Conservation (phyloP, 495 filamentous ascomycete genomes). For the Trichoderma erinaceum region DNA sequence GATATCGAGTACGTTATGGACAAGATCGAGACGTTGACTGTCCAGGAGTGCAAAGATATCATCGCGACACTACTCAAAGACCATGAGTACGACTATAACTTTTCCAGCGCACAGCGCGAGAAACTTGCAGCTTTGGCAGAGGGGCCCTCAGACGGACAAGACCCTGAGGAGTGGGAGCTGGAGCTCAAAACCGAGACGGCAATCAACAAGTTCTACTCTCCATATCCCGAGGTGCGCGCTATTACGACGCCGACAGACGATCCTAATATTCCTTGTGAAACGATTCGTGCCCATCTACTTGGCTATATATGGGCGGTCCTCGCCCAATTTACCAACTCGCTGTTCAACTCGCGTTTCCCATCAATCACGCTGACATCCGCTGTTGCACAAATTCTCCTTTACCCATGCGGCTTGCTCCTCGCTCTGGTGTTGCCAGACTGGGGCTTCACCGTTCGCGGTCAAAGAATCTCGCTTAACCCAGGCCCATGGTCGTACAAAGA, state of each 20-base stretch:
- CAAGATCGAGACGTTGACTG: constrained; percentile 34
- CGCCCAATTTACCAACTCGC: constrained; percentile 33
- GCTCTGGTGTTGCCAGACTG: constrained; percentile 28
- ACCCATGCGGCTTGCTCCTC: constrained; percentile 32
- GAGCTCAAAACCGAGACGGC: constrained; percentile 33
- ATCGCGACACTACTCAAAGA: constrained; percentile 27
- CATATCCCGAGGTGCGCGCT: constrained; percentile 43
- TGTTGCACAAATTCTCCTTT: constrained; percentile 36
- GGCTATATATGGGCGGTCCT: constrained; percentile 35
- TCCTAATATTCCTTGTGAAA: constrained; percentile 29
- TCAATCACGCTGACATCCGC: constrained; percentile 25
- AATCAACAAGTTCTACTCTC: constrained; percentile 36
- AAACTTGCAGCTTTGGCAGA: constrained; percentile 27
- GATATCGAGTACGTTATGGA: constrained; percentile 34
- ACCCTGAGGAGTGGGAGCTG: constrained; percentile 30
- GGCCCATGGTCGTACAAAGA: constrained; percentile 42
- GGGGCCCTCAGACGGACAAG: constrained; percentile 30
- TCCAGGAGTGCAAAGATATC: constrained; percentile 33
- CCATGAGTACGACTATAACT: constrained; percentile 37
- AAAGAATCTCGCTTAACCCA: constrained; percentile 33
- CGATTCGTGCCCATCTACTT: constrained; percentile 36
- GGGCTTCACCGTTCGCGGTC: constrained; percentile 26
- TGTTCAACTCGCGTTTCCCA: constrained; percentile 38
- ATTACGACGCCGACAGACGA: constrained; percentile 34
- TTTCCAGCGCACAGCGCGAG: constrained; percentile 29